Conservation (phyloP, 164 flowering plant genomes). For the Annona cherimola region DNA sequence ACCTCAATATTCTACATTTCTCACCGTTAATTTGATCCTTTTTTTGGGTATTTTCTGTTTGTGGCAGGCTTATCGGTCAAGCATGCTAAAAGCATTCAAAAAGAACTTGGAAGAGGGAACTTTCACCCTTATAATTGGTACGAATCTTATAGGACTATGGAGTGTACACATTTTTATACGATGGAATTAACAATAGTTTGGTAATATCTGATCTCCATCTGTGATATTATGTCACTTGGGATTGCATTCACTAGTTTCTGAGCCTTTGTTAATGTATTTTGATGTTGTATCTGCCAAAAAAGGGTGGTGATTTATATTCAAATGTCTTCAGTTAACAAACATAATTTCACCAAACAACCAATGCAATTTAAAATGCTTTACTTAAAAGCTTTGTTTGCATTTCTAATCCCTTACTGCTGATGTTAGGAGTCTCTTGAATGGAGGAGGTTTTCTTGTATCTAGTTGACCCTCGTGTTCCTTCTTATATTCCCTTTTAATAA, state of each 20-base stretch:
- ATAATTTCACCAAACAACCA: neutral
- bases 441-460: constrained; percentile 5
- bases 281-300: neutral
- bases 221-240: neutral
- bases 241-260: constrained; percentile 2
- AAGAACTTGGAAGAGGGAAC: constrained; percentile 90
- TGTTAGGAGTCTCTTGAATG: constrained; percentile 7
- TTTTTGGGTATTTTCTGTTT: neutral
- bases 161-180: neutral
- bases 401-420: constrained; percentile 10
- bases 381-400: constrained; percentile 6
- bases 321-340: neutral
- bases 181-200: constrained; percentile 18
- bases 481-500: constrained; percentile 8
- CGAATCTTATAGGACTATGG: constrained; percentile 22
- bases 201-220: neutral
- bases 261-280: constrained; percentile 10
- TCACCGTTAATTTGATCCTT: too few species aligned
- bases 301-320: constrained; percentile 12
- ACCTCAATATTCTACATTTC: too few species aligned
- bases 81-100: constrained; percentile 97
- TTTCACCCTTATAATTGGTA: constrained; percentile 87
- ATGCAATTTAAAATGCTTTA: constrained; percentile 10
- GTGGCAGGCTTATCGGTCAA: constrained; percentile 80
- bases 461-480: neutral